Percentiles rank a stretch among this genome's conserved stretches.
Evolutionary conservation across 805 yeast species (phyloP).

Genomic region (Candida sithepensis): DNA sequence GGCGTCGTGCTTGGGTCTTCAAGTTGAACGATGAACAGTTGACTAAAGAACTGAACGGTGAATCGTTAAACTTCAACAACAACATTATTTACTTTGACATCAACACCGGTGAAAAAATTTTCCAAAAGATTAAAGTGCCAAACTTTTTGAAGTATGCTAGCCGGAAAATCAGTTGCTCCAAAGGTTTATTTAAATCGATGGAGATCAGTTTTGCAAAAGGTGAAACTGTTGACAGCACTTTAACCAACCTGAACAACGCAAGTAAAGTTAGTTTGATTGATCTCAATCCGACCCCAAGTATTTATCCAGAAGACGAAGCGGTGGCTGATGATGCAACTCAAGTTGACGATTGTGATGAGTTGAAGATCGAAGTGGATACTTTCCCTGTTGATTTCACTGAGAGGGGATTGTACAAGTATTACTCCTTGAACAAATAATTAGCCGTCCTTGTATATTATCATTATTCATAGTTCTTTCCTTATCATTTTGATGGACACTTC

Average conservation of each 20-base stretch:
- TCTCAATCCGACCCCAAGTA: neutral
- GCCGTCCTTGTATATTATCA: neutral
- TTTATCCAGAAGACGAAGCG: slow-evolving; percentile 18
- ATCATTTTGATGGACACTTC: neutral
- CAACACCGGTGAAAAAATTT: slow-evolving; percentile 59
- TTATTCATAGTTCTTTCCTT: neutral
- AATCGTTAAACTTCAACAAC: slow-evolving; percentile 27
- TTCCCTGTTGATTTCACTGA: slow-evolving; percentile 51
- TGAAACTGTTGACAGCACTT: neutral
- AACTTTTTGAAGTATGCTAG: slow-evolving; percentile 49
- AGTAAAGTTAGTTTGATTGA: neutral
- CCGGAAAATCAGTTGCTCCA: slow-evolving; percentile 51
- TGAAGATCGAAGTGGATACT: slow-evolving; percentile 29
- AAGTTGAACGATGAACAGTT: slow-evolving; percentile 32
- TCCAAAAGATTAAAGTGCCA: slow-evolving; percentile 43
- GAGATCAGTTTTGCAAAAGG: slow-evolving; percentile 1
- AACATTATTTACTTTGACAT: slow-evolving; percentile 56
- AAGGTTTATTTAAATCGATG: slow-evolving; percentile 40
- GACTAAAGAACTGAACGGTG: slow-evolving; percentile 19
- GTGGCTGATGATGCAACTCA: slow-evolving; percentile 1
- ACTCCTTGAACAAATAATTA: slow-evolving; percentile 45
- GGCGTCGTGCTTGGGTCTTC: slow-evolving; percentile 81
- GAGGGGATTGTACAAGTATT: slow-evolving; percentile 56
- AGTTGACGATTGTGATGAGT: slow-evolving; percentile 23
- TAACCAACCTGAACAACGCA: neutral